Evolutionary conservation across 2,329 filamentous ascomycete species (phyloP).

Genomic region (Cadophora gregata): DNA sequence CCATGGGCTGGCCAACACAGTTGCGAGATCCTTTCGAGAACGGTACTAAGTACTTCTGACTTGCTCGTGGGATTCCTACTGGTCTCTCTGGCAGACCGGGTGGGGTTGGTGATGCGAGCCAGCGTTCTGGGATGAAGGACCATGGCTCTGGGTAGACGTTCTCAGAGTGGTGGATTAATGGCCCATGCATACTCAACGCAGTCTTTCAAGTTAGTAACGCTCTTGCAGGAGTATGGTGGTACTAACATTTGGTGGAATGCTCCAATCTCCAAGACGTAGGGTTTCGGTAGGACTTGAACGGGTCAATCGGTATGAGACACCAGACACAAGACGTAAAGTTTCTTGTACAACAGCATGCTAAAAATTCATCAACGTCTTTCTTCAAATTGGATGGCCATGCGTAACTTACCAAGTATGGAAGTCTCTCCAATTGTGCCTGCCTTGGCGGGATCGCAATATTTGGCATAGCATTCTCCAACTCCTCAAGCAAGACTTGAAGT

Average conservation of each 20-base stretch:
- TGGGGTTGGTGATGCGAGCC: constrained; percentile 22
- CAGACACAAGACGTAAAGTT: constrained; percentile 24
- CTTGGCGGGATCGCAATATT: constrained; percentile 31
- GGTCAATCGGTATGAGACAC: constrained; percentile 28
- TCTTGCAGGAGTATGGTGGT: neutral
- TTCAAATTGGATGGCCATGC: neutral
- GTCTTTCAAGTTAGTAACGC: constrained; percentile 18
- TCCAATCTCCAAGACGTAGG: constrained; percentile 23
- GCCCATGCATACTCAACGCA: constrained; percentile 21
- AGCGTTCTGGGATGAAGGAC: constrained; percentile 32
- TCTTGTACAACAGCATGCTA: constrained; percentile 25
- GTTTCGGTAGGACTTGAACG: constrained; percentile 28
- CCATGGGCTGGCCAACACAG: constrained; percentile 27
- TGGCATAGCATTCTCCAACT: constrained; percentile 40
- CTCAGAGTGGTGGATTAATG: constrained; percentile 27
- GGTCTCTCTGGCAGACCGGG: constrained; percentile 10
- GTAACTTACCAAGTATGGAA: constrained; percentile 47
- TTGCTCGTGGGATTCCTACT: constrained; percentile 16
- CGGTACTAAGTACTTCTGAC: constrained; percentile 23
- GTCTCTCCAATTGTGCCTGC: constrained; percentile 48
- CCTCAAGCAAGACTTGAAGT: constrained; percentile 38
- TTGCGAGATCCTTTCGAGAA: constrained; percentile 28
- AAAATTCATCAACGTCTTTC: neutral
- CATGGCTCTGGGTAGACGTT: constrained; percentile 25
- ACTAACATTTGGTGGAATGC: constrained; percentile 26